phyloP scores from a whole-genome alignment of 1,284 basidiomycete species.

The Leccinum huronense region DNA sequence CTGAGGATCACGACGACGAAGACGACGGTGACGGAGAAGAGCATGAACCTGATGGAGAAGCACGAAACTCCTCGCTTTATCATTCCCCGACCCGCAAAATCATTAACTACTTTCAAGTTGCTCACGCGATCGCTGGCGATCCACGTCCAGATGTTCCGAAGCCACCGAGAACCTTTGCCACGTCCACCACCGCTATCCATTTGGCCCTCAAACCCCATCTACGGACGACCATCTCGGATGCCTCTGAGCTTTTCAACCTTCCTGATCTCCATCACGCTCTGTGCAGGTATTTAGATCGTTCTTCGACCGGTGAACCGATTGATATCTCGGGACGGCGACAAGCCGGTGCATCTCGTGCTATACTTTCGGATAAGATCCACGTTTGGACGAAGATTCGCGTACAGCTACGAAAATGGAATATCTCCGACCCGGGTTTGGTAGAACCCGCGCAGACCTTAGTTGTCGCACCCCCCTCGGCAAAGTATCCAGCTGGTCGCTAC shows the following conservation, averaged over 20 bases:
- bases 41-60: background rate
- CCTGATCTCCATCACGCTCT: background rate
- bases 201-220: background rate
- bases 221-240: background rate
- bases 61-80: background rate
- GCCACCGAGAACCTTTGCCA: background rate
- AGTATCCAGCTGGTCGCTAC: background rate
- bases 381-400: background rate
- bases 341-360: background rate
- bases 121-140: background rate
- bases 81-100: background rate
- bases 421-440: background rate
- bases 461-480: background rate
- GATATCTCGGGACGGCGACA: background rate
- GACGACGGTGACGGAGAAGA: background rate
- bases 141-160: background rate
- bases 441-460: background rate
- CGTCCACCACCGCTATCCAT: background rate
- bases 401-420: background rate
- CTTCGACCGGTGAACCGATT: background rate
- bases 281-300: background rate
- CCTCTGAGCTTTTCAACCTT: background rate
- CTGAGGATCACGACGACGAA: background rate
- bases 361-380: background rate
- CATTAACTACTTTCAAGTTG: background rate